phyloP scores from a whole-genome alignment of 2,329 filamentous ascomycete genomes.

The Scedosporium minutisporum region DNA sequence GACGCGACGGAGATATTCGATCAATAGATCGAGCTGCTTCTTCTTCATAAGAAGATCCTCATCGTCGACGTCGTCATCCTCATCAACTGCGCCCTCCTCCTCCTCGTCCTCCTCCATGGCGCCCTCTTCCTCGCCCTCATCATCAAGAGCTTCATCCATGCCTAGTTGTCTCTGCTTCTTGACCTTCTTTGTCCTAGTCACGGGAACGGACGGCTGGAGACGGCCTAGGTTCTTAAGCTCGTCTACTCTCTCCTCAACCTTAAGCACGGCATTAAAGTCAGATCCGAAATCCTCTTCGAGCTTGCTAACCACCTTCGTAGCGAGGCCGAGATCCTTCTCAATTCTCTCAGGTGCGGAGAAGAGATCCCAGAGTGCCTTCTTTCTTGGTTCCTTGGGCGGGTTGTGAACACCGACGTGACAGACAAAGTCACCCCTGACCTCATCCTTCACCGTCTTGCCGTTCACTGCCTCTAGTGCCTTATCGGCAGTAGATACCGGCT shows the following conservation, averaged over 20 bases:
- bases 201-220: slow-evolving; percentile 56
- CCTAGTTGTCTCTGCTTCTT: slow-evolving; percentile 52
- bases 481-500: slow-evolving; percentile 56
- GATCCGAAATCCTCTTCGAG: slow-evolving; percentile 77
- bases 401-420: slow-evolving; percentile 96
- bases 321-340: slow-evolving; percentile 78
- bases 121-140: slow-evolving; percentile 37
- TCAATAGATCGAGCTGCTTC: slow-evolving; percentile 90
- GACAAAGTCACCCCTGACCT: slow-evolving; percentile 87
- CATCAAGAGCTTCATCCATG: slow-evolving; percentile 51
- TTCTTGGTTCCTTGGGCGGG: slow-evolving; percentile 73
- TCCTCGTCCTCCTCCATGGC: slow-evolving; percentile 65
- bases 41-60: slow-evolving; percentile 86
- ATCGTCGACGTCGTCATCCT: slow-evolving; percentile 80
- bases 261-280: slow-evolving; percentile 65
- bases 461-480: slow-evolving; percentile 92
- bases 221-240: slow-evolving; percentile 66
- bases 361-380: slow-evolving; percentile 94
- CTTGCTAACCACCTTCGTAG: slow-evolving; percentile 71
- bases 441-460: slow-evolving; percentile 92
- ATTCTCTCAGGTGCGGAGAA: slow-evolving; percentile 92
- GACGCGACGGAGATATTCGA: slow-evolving; percentile 91
- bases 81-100: slow-evolving; percentile 68
- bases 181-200: slow-evolving; percentile 47
- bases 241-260: slow-evolving; percentile 80